These are phyloP conservation scores for Salvia hispanica DNA, from an alignment of 257 asterid genomes.

Conservation along the genomic window DNA sequence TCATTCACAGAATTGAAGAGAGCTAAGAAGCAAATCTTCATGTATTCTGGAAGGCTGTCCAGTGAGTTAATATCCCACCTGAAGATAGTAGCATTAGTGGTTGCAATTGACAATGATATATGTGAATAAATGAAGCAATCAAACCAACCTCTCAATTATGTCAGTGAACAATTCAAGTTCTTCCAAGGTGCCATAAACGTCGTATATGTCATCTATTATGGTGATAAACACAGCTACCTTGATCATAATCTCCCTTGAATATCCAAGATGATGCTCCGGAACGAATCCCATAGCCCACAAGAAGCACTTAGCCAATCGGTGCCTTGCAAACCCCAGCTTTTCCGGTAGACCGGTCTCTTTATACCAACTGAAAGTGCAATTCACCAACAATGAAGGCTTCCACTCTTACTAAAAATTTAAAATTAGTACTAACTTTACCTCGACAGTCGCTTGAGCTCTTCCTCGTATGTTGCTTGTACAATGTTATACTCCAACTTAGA, in stretches of 20 bases:
- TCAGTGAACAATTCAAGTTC: constrained; percentile 52
- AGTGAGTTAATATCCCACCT: constrained; percentile 51
- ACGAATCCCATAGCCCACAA: constrained; percentile 45
- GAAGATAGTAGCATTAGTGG: not conserved
- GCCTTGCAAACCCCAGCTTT: constrained; percentile 48
- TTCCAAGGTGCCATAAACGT: constrained; percentile 51
- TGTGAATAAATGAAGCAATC: no score
- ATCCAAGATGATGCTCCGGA: constrained; percentile 37
- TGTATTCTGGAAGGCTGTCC: constrained; percentile 49
- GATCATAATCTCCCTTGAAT: constrained; percentile 38
- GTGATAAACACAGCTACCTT: constrained; percentile 36
- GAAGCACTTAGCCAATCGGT: constrained; percentile 47
- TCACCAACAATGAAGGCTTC: not conserved
- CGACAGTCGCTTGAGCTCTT: constrained; percentile 43
- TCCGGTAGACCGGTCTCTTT: constrained; percentile 34
- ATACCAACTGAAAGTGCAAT: constrained; percentile 21
- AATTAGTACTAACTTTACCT: constrained; percentile 12
- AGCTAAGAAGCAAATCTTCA: constrained; percentile 45
- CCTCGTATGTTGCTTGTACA: constrained; percentile 42
- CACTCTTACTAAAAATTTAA: no score
- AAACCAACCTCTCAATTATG: constrained; percentile 39
- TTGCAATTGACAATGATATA: no score
- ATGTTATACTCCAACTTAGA: constrained; percentile 43
- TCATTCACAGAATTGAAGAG: constrained; percentile 52
- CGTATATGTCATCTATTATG: constrained; percentile 48